A percentile compares a stretch with the other conserved stretches of the same genome.
These are phyloP conservation scores for Volvariella surrecta DNA, from an alignment of 1,284 basidiomycete genomes.

Conservation along the genomic window DNA sequence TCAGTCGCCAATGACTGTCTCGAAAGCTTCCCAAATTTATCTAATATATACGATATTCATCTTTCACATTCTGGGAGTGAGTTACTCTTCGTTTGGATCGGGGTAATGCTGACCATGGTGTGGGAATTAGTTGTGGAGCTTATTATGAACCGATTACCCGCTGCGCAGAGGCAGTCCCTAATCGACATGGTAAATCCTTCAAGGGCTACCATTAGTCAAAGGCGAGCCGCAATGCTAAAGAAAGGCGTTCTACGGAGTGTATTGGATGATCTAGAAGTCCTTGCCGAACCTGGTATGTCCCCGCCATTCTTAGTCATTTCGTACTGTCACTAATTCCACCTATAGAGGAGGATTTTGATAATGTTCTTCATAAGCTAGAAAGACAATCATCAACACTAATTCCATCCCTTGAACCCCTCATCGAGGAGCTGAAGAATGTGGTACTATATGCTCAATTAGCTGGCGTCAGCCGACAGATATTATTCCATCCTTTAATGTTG, in stretches of 20 bases:
- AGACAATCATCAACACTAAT: constrained; percentile 49
- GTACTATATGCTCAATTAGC: constrained; percentile 55
- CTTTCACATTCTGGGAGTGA: constrained; percentile 67
- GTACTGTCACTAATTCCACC: background rate
- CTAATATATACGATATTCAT: constrained; percentile 58
- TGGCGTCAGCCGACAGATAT: constrained; percentile 54
- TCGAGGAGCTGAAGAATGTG: constrained; percentile 58
- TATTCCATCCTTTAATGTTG: constrained; percentile 68
- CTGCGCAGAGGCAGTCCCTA: constrained; percentile 40
- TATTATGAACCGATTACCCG: constrained; percentile 51
- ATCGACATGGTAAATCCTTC: constrained; percentile 54
- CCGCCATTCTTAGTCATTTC: background rate
- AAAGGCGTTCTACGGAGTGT: constrained; percentile 54
- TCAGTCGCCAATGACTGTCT: constrained; percentile 58
- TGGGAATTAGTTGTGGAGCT: constrained; percentile 47
- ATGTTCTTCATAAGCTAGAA: constrained; percentile 47
- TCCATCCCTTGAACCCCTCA: constrained; percentile 33
- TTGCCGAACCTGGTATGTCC: constrained; percentile 50
- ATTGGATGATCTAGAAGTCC: constrained; percentile 62
- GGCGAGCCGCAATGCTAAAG: constrained; percentile 56
- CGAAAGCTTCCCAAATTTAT: constrained; percentile 61
- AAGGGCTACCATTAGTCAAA: constrained; percentile 59
- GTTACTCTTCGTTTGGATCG: constrained; percentile 15
- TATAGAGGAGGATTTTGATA: constrained; percentile 51
- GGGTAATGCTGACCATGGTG: constrained; percentile 1